A percentile compares a stretch with the other conserved stretches of the same genome.
Evolutionary conservation across 352 stramenopile species (phyloP).

Genomic region (Phytophthora pini): DNA sequence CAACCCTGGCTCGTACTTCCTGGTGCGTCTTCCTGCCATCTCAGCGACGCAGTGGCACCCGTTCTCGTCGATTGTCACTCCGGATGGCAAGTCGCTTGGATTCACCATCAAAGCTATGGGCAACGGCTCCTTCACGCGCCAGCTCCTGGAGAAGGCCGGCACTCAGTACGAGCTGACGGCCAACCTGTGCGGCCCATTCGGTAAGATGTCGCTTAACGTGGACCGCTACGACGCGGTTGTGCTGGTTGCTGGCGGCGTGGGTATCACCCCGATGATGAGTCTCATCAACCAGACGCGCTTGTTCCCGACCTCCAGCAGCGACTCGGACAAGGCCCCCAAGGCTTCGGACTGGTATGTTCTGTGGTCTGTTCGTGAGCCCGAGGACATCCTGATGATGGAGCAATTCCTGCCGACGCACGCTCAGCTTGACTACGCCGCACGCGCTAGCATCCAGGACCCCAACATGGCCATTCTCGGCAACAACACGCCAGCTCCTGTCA

Average conservation of each 20-base stretch:
- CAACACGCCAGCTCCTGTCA: slow-evolving; percentile 29
- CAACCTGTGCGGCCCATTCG: slow-evolving; percentile 74
- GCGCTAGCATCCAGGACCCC: slow-evolving; percentile 52
- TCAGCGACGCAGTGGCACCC: slow-evolving; percentile 78
- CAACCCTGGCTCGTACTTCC: slow-evolving; percentile 77
- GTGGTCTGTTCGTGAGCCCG: slow-evolving; percentile 65
- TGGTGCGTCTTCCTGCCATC: slow-evolving; percentile 71
- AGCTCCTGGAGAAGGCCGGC: slow-evolving; percentile 51
- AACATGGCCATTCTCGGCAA: slow-evolving; percentile 42
- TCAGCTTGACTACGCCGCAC: slow-evolving; percentile 46
- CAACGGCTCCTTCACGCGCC: slow-evolving; percentile 58
- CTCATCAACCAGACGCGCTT: slow-evolving; percentile 74
- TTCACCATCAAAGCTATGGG: slow-evolving; percentile 76
- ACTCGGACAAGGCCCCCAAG: slow-evolving; percentile 36
- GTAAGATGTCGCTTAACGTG: slow-evolving; percentile 66
- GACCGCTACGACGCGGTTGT: slow-evolving; percentile 73
- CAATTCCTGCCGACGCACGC: slow-evolving; percentile 65
- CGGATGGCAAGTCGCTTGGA: slow-evolving; percentile 77
- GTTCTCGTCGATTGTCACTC: slow-evolving; percentile 81
- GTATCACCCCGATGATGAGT: slow-evolving; percentile 81
- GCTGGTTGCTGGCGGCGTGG: slow-evolving; percentile 73
- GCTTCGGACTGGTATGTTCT: slow-evolving; percentile 57
- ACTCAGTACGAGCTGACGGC: slow-evolving; percentile 52
- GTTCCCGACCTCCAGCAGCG: slow-evolving; percentile 25
- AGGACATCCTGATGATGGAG: slow-evolving; percentile 80